Conservation (phyloP, 331 rosid genomes). For the Quercus tomentella region DNA sequence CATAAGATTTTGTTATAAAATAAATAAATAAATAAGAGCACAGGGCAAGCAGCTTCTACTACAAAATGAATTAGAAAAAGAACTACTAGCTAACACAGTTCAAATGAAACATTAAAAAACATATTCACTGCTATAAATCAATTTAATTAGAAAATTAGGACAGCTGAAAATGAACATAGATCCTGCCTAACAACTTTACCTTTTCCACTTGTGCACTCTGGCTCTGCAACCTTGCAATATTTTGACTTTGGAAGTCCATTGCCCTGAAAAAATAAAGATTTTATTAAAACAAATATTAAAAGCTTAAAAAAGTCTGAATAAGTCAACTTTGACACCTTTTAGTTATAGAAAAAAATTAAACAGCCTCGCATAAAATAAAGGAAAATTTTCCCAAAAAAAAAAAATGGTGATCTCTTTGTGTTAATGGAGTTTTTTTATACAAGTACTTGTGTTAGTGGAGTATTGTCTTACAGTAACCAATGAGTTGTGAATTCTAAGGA, state of each 20-base stretch:
- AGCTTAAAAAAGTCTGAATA: not conserved
- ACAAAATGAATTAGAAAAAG: not conserved
- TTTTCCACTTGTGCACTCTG: slow-evolving; percentile 56
- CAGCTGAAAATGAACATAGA: not conserved
- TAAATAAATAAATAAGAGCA: not conserved
- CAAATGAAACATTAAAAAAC: not conserved
- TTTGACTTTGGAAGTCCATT: slow-evolving; percentile 34
- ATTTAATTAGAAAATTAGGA: not conserved
- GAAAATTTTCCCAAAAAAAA: not conserved
- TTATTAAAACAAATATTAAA: slow-evolving; percentile 13
- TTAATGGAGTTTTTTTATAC: not conserved
- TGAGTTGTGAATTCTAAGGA: not conserved
- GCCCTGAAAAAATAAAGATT: slow-evolving; percentile 36
- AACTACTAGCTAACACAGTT: not conserved
- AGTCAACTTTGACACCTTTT: not conserved
- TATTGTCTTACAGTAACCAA: not conserved
- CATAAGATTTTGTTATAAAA: not conserved
- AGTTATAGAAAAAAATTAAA: not conserved
- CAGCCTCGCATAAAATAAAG: not conserved
- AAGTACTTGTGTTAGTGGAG: not conserved
- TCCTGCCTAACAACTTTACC: slow-evolving; percentile 36
- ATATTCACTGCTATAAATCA: slow-evolving; percentile 7
- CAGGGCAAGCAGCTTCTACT: not conserved
- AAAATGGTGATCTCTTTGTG: not conserved
- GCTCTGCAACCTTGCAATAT: slow-evolving; percentile 45